phyloP scores from a whole-genome alignment of 1,284 basidiomycete species.

The Rhodotorula sp. region DNA sequence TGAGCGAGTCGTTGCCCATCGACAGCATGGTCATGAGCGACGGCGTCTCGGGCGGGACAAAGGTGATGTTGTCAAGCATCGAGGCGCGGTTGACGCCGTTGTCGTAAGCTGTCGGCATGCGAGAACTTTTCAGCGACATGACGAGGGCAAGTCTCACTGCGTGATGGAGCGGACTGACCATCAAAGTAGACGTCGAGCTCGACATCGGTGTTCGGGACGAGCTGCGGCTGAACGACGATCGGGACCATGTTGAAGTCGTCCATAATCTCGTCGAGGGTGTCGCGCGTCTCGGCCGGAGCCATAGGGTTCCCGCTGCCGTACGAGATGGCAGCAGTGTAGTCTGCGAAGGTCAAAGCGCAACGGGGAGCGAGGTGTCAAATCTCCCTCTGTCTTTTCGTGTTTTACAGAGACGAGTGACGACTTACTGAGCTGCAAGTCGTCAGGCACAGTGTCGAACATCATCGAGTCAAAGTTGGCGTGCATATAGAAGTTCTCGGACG shows the following conservation, averaged over 20 bases:
- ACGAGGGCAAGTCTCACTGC: background rate
- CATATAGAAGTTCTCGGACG: conserved; percentile 76
- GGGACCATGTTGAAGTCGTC: conserved; percentile 66
- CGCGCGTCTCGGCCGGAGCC: conserved; percentile 58
- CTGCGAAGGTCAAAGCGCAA: conserved; percentile 48
- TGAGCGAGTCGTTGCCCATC: conserved; percentile 71
- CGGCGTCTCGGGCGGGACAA: conserved; percentile 59
- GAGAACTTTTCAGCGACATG: background rate
- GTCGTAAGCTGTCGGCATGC: conserved; percentile 34
- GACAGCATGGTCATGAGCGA: conserved; percentile 70
- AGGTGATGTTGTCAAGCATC: conserved; percentile 54
- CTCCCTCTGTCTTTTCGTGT: no score
- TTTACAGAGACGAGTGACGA: conserved; percentile 23
- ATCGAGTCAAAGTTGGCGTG: conserved; percentile 76
- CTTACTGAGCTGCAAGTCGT: conserved; percentile 68
- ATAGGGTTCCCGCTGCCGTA: conserved; percentile 59
- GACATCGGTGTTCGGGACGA: conserved; percentile 49
- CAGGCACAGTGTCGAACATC: conserved; percentile 82
- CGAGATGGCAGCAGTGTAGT: conserved; percentile 72
- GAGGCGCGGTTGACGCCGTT: conserved; percentile 67
- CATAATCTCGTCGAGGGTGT: conserved; percentile 50
- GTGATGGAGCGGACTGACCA: conserved; percentile 34
- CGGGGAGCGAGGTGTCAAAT: background rate
- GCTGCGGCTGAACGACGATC: conserved; percentile 58
- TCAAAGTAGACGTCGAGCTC: conserved; percentile 58